Evolutionary conservation across 1,284 basidiomycete genomes (phyloP), one percentile per base, ranked within the genome.

Genomic region (Boletellus sp.): DNA sequence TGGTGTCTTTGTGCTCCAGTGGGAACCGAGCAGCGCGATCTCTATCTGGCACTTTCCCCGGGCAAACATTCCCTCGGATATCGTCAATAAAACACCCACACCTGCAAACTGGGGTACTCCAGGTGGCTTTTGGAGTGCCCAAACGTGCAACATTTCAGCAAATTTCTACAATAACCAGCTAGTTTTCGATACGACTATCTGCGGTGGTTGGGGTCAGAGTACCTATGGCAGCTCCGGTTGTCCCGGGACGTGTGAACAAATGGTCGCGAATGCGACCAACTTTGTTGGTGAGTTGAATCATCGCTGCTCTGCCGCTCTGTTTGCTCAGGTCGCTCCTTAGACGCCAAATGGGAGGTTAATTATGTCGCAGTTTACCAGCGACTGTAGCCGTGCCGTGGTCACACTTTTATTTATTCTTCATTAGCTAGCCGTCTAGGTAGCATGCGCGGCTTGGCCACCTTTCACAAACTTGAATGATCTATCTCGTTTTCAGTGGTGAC

Each of bases 21-120:
- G 87, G 82, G 77, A 85, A 58, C 59, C 22, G 59, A 33, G 2
- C 0, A 66, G 5, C 90, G 87, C 6, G n/a, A 82, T 95, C 64
- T 76, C 72, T 37, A 74, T 93, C 39, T 95, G 89, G 87, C 80
- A 79, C 61, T 92, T 91, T 73, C 56, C 76, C 21, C 78, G 91
- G 33, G 59, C 57, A 23, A 61, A 71, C 7, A 82, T 94, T 43
- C 92, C 92, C 1, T 40, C 53, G 4, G 90, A 94, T 64, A 82
- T 94, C 63, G 69, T 67, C 2, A 61, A 60, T 13, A 66, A 73
- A 43, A 64, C 55, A 11, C 91, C 88, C 1, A 66, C 79, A 47
- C 89, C 90, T 1, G 58, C 69, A 6, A 64, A 59, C 4, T 94
- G 91, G 91, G 80, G 81, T 11, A 61, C 63, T 9, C 88, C 91